Percentiles rank a stretch among this genome's conserved stretches.
These are phyloP conservation scores for Chalciporus sphaerocephalus DNA, from an alignment of 768 basidiomycete genomes.

Conservation along the genomic window DNA sequence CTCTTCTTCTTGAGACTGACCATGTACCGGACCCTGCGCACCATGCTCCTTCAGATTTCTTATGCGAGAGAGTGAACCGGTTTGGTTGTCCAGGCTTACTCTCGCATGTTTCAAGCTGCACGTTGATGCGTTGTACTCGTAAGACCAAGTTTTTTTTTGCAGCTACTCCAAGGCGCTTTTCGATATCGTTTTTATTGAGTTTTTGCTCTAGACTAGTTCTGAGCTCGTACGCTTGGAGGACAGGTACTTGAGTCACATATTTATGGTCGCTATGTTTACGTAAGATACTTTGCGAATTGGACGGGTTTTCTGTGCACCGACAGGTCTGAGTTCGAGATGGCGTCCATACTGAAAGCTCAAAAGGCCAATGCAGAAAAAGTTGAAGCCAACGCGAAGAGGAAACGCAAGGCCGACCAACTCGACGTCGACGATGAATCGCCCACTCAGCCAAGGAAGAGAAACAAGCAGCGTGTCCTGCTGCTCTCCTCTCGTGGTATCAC, in stretches of 20 bases:
- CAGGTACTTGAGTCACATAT: neutral
- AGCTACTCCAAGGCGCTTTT: neutral
- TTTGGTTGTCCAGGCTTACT: neutral
- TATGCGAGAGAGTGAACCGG: neutral
- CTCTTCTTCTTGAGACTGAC: conserved; percentile 25
- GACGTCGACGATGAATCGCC: conserved; percentile 51
- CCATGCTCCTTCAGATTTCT: neutral
- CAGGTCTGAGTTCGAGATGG: conserved; percentile 44
- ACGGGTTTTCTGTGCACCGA: too few species aligned
- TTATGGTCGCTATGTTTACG: conserved; percentile 16
- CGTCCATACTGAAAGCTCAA: conserved; percentile 60
- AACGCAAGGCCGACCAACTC: conserved; percentile 62
- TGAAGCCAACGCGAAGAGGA: conserved; percentile 42
- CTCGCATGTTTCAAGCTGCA: conserved; percentile 4
- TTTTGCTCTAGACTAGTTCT: neutral
- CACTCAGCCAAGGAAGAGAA: conserved; percentile 54
- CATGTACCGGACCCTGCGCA: neutral
- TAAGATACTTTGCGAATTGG: conserved; percentile 18
- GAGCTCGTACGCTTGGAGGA: too few species aligned
- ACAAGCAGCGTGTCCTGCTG: conserved; percentile 93
- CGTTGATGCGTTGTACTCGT: conserved; percentile 12
- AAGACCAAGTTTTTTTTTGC: neutral
- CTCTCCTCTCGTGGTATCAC: conserved; percentile 93
- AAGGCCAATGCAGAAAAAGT: conserved; percentile 51
- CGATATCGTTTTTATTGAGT: neutral